Evolutionary conservation across 208 protist species (phyloP), one percentile per base, ranked within the genome.

Genomic region (Plasmodiophora brassicae): DNA sequence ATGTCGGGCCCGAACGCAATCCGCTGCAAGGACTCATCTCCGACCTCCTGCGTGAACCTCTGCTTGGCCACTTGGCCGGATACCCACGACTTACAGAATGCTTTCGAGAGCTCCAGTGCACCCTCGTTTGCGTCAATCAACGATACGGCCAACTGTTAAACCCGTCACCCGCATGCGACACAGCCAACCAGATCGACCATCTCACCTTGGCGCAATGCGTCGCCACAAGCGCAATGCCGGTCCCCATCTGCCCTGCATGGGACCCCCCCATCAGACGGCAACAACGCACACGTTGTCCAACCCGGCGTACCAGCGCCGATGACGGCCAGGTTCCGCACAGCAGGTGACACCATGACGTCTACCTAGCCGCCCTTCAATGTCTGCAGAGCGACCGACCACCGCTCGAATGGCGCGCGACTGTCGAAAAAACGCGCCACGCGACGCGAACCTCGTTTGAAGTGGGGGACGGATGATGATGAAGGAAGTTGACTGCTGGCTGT

Each of bases 171-270:
- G n/a, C 50, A 57, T 57, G 25, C 50, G 25, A 57, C 25, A 14
- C 50, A 28, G 14, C 14, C 14, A 14, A 28, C 25, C 50, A 28
- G 50, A 28, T 57, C 50, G 50, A 28, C 14, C 14, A 28, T 57
- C 14, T 32, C 5, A 78, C 65, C 65, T 78, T 78, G 65, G 65
- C 65, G n/a, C 32, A n/a, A 78, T 78, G 65, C 10, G 65, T 38
- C 32, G 65, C 65, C 10, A 78, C 65, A 38, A 38, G 65, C 32
- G 65, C 65, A 32, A 78, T 78, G 10, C 65, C 65, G 14, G 65
- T 78, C 5, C 65, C 65, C 65, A 78, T 78, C n/a, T 78, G 65
- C 10, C 65, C 65, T 78, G 41, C 50, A n/a, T n/a, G n/a, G n/a
- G n/a, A n/a, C n/a, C n/a, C n/a, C n/a, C n/a, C n/a, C n/a, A n/a